These are phyloP conservation scores for Phoenix dactylifera DNA, from an alignment of 176 grass and related monocot species.

Conservation along the genomic window DNA sequence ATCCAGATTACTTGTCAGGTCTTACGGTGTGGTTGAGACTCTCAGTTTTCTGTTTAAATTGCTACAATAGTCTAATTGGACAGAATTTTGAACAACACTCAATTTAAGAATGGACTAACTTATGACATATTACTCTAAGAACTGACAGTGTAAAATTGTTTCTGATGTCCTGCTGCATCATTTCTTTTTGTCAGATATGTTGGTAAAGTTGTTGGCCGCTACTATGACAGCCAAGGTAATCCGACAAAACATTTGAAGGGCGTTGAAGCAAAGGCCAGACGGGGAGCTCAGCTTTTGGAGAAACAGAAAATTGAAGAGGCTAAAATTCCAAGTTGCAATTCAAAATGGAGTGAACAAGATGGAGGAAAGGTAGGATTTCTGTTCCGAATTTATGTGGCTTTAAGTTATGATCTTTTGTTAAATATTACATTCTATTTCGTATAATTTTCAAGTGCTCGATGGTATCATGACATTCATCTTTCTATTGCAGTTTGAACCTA, in stretches of 20 bases:
- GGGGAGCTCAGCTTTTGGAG: conserved; percentile 85
- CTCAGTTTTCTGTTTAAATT: too few relatives aligned
- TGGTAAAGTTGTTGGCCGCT: conserved; percentile 75
- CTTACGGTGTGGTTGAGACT: too few relatives aligned
- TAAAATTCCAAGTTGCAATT: conserved; percentile 83
- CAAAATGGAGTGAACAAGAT: conserved; percentile 83
- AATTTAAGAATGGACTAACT: background rate
- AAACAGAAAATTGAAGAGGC: conserved; percentile 77
- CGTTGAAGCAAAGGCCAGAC: conserved; percentile 79
- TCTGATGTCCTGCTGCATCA: background rate
- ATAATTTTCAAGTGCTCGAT: too few relatives aligned
- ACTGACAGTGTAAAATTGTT: background rate
- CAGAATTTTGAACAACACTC: background rate
- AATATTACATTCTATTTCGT: too few relatives aligned
- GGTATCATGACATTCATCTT: too few relatives aligned
- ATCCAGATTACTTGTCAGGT: too few relatives aligned
- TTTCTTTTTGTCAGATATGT: conserved; percentile 41
- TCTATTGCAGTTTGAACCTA: too few relatives aligned
- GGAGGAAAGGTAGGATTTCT: conserved; percentile 64
- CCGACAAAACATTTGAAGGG: conserved; percentile 90
- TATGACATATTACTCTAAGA: background rate
- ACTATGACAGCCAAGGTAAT: conserved; percentile 76
- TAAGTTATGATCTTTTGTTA: too few relatives aligned
- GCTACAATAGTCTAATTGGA: too few relatives aligned
- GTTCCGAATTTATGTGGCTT: too few relatives aligned